phyloP scores from a whole-genome alignment of 2,329 filamentous ascomycete species.

The Ophiostoma tasmaniense region DNA sequence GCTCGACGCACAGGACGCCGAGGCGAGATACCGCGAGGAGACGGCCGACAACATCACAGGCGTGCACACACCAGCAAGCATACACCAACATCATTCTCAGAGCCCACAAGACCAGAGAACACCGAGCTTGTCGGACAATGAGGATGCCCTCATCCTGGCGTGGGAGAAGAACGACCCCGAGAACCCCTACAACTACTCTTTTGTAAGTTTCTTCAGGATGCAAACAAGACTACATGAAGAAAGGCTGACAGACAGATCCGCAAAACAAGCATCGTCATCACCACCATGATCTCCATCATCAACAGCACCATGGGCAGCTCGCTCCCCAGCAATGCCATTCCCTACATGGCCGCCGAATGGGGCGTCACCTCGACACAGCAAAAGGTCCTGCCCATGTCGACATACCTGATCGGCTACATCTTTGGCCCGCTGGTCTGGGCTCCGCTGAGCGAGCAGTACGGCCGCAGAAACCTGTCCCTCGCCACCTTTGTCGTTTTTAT shows the following conservation, averaged over 20 bases:
- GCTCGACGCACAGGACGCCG: slow-evolving; percentile 18
- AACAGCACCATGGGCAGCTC: slow-evolving; percentile 61
- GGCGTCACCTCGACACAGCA: slow-evolving; percentile 40
- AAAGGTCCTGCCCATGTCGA: slow-evolving; percentile 49
- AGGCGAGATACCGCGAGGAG: slow-evolving; percentile 18
- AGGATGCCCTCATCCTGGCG: slow-evolving; percentile 31
- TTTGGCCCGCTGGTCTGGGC: slow-evolving; percentile 50
- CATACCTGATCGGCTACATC: slow-evolving; percentile 39
- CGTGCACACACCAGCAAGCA: background rate
- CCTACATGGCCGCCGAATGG: slow-evolving; percentile 50
- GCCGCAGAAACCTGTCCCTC: slow-evolving; percentile 41
- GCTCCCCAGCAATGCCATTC: slow-evolving; percentile 54
- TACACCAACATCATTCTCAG: background rate
- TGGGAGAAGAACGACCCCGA: slow-evolving; percentile 42
- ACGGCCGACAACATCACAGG: slow-evolving; percentile 14
- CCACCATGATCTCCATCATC: slow-evolving; percentile 51
- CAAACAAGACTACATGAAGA: background rate
- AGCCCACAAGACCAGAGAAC: slow-evolving; percentile 15
- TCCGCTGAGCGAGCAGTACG: slow-evolving; percentile 57
- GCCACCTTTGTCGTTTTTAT: slow-evolving; percentile 40
- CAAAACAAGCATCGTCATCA: slow-evolving; percentile 48
- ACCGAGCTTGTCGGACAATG: slow-evolving; percentile 16
- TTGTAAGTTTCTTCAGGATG: background rate
- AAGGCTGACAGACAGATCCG: slow-evolving; percentile 21
- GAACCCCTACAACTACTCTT: slow-evolving; percentile 46